These are phyloP conservation scores for Arthromyces matolae DNA, from an alignment of 768 basidiomycete genomes.

Conservation along the genomic window DNA sequence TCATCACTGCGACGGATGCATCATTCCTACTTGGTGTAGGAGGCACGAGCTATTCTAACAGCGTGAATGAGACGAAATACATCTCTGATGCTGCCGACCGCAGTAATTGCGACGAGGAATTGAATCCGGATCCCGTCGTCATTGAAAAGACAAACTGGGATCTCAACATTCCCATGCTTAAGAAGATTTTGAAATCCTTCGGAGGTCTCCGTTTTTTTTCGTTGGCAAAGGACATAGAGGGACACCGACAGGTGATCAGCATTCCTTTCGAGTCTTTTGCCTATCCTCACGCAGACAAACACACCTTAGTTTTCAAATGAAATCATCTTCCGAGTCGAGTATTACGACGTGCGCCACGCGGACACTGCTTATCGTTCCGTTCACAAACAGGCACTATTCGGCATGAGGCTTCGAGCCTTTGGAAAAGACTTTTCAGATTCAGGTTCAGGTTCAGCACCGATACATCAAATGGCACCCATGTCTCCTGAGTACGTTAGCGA, in stretches of 20 bases:
- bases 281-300: too few species aligned
- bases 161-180: constrained; percentile 26
- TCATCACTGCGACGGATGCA: constrained; percentile 50
- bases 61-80: constrained; percentile 9
- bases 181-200: constrained; percentile 31
- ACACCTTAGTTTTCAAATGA: too few species aligned
- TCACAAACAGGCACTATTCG: constrained; percentile 46
- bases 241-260: constrained; percentile 21
- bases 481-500: neutral
- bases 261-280: neutral
- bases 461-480: too few species aligned
- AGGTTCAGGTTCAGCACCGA: too few species aligned
- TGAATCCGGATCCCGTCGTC: constrained; percentile 2
- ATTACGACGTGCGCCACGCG: constrained; percentile 61
- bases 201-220: constrained; percentile 31
- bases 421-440: constrained; percentile 19
- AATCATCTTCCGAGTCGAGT: constrained; percentile 57
- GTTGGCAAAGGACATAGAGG: constrained; percentile 17
- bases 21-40: constrained; percentile 47
- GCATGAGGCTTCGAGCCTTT: constrained; percentile 46
- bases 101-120: constrained; percentile 6
- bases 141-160: constrained; percentile 2
- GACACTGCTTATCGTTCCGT: constrained; percentile 47
- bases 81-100: constrained; percentile 6
- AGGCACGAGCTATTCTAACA: constrained; percentile 17